Evolutionary conservation across 2,329 filamentous ascomycete genomes (phyloP).

Genomic region (Laburnicola sp.): DNA sequence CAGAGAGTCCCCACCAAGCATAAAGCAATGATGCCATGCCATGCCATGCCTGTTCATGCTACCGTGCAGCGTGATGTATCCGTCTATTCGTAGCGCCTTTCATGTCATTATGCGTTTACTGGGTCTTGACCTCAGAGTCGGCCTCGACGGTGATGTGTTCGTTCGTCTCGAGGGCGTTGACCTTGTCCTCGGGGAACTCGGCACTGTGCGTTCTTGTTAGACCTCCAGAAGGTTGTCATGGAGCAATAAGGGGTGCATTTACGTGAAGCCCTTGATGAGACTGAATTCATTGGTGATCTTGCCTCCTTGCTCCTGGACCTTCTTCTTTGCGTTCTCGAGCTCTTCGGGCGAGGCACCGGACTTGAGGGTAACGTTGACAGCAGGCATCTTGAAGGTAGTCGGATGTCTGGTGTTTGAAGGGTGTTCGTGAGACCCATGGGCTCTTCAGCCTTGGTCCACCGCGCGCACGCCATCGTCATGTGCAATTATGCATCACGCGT

Average conservation of each 20-base stretch:
- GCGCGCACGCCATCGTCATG: constrained; percentile 14
- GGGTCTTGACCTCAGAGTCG: constrained; percentile 70
- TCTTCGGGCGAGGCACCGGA: constrained; percentile 66
- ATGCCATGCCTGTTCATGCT: neutral
- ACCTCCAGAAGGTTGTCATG: neutral
- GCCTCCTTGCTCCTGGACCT: constrained; percentile 74
- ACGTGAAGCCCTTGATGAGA: constrained; percentile 93
- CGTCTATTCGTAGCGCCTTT: constrained; percentile 11
- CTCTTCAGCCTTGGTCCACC: constrained; percentile 2
- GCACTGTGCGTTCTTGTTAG: constrained; percentile 60
- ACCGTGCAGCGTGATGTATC: constrained; percentile 1
- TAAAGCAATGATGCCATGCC: neutral
- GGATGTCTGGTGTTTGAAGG: too few relatives aligned
- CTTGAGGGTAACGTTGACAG: constrained; percentile 66
- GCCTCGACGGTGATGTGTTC: constrained; percentile 78
- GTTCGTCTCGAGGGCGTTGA: constrained; percentile 67
- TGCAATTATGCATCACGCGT: constrained; percentile 12
- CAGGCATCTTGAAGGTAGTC: constrained; percentile 40
- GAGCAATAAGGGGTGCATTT: constrained; percentile 50
- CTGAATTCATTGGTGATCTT: constrained; percentile 82
- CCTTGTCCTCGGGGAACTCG: constrained; percentile 67
- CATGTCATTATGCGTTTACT: constrained; percentile 56
- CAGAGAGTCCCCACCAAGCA: too few relatives aligned
- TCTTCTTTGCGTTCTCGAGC: constrained; percentile 76
- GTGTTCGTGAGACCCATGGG: too few relatives aligned